A percentile compares a stretch with the other conserved stretches of the same genome.
phyloP scores from a whole-genome alignment of 2,329 filamentous ascomycete genomes.

The Dothidotthia symphoricarpi region DNA sequence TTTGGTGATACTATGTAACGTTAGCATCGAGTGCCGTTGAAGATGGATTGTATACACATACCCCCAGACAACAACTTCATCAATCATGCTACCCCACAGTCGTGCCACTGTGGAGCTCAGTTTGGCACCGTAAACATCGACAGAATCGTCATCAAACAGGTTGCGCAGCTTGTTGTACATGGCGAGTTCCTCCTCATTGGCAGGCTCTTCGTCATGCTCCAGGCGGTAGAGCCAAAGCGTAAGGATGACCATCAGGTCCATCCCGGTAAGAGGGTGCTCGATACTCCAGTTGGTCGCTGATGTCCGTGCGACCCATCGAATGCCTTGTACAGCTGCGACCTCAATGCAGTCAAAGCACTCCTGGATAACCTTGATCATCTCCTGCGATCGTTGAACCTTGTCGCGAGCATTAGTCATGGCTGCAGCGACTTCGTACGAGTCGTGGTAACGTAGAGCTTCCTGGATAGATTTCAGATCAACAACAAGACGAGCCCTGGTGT shows the following conservation, averaged over 20 bases:
- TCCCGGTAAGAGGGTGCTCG: conserved; percentile 91
- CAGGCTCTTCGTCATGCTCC: conserved; percentile 95
- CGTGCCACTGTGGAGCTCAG: conserved; percentile 93
- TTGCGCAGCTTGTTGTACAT: conserved; percentile 93
- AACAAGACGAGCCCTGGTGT: conserved; percentile 85
- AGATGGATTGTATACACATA: conserved; percentile 56
- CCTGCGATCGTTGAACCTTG: conserved; percentile 88
- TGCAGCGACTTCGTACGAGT: conserved; percentile 92
- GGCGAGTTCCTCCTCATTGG: conserved; percentile 75
- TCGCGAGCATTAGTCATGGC: conserved; percentile 94
- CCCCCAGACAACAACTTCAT: conserved; percentile 99
- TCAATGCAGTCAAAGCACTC: conserved; percentile 98
- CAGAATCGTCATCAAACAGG: conserved; percentile 86
- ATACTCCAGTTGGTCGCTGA: conserved; percentile 99
- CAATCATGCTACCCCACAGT: conserved; percentile 96
- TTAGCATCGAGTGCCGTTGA: conserved; percentile 44
- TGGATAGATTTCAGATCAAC: conserved; percentile 95
- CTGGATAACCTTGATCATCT: conserved; percentile 98
- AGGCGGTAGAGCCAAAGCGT: conserved; percentile 98
- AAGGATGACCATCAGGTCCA: conserved; percentile 97
- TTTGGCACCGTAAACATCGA: conserved; percentile 76
- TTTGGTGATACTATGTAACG: conserved; percentile 70
- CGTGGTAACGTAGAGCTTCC: conserved; percentile 94
- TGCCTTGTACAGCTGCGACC: conserved; percentile 88
- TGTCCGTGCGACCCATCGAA: conserved; percentile 96